These are phyloP conservation scores for Allium cepa DNA, from an alignment of 106 monocot genomes.

Conservation along the genomic window DNA sequence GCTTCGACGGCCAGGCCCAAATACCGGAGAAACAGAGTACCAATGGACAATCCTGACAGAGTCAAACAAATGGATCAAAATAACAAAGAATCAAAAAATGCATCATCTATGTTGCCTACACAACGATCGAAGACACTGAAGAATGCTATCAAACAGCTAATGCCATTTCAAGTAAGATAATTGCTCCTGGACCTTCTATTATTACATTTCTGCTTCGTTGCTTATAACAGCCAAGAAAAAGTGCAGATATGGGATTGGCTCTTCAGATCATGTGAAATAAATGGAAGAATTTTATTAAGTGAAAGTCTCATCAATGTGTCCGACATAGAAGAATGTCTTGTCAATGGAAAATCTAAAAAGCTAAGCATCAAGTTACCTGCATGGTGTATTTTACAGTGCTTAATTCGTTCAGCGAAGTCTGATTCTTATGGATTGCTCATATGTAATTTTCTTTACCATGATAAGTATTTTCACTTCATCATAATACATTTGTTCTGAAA, in stretches of 20 bases:
- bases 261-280: conserved; percentile 83
- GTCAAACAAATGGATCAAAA: conserved; percentile 15
- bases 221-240: not conserved
- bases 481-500: not conserved
- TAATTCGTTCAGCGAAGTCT: conserved; percentile 57
- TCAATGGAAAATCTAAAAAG: conserved; percentile 62
- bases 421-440: conserved; percentile 61
- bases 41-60: not conserved
- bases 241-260: conserved; percentile 93
- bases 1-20: conserved; percentile 76
- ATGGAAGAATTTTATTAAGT: conserved; percentile 58
- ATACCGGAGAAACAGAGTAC: conserved; percentile 42
- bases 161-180: conserved; percentile 59
- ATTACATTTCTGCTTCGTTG: too few relatives aligned
- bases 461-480: not conserved
- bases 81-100: conserved; percentile 13
- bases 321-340: conserved; percentile 66
- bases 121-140: conserved; percentile 42
- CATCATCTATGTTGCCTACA: conserved; percentile 17
- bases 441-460: conserved; percentile 25
- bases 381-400: conserved; percentile 81
- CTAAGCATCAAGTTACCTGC: conserved; percentile 60
- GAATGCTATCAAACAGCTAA: conserved; percentile 48
- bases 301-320: conserved; percentile 53
- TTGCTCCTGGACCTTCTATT: not conserved